Percentiles rank a stretch among this genome's conserved stretches.
Conservation (phyloP, 192 early-diverging fungal genomes). For the Coemansia sp. region DNA sequence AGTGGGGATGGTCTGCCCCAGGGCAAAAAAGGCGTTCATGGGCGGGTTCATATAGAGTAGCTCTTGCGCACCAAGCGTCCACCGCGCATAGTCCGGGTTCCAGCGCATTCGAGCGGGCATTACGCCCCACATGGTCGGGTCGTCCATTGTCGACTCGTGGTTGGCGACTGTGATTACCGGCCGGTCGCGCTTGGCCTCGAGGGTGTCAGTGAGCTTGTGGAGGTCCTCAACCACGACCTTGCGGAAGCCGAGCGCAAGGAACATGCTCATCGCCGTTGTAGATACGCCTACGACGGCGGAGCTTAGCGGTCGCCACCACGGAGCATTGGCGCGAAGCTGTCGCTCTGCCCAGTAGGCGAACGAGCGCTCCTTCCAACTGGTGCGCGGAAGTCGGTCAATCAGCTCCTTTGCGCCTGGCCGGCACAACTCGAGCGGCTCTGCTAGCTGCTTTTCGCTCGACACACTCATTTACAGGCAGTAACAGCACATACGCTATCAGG, state of each 20-base stretch:
- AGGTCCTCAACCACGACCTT: slow-evolving; percentile 57
- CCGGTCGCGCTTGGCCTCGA: slow-evolving; percentile 59
- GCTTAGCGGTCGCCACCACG: slow-evolving; percentile 52
- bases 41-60: slow-evolving; percentile 76
- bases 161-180: slow-evolving; percentile 78
- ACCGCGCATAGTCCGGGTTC: slow-evolving; percentile 63
- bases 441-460: neutral
- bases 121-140: slow-evolving; percentile 77
- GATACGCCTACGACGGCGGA: slow-evolving; percentile 27
- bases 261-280: slow-evolving; percentile 22
- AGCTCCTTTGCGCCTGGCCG: slow-evolving; percentile 19
- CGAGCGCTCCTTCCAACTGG: slow-evolving; percentile 42
- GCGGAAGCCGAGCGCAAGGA: slow-evolving; percentile 35
- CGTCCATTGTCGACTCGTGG: slow-evolving; percentile 74
- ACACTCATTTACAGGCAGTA: neutral
- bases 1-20: slow-evolving; percentile 82
- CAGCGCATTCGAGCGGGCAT: slow-evolving; percentile 62
- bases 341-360: slow-evolving; percentile 45
- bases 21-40: slow-evolving; percentile 65
- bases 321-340: slow-evolving; percentile 25
- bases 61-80: slow-evolving; percentile 88
- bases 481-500: neutral
- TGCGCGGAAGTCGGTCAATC: slow-evolving; percentile 27
- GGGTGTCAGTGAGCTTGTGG: slow-evolving; percentile 61
- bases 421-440: neutral